phyloP scores from a whole-genome alignment of 1,284 basidiomycete genomes.

The Schizophyllum commune region DNA sequence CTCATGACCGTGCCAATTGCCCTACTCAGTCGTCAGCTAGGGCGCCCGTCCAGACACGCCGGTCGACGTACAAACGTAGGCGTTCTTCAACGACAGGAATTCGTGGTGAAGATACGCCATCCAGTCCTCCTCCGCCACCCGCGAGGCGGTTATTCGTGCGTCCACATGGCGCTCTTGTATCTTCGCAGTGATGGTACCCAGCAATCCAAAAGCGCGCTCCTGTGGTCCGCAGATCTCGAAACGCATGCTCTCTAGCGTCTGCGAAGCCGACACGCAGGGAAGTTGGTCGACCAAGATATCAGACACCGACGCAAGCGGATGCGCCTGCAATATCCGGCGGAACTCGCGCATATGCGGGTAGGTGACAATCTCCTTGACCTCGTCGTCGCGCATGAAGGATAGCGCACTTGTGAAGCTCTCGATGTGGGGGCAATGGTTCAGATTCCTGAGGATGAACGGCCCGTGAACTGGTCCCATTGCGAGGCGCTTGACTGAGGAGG shows the following conservation, averaged over 20 bases:
- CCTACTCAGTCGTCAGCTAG: too few relatives aligned
- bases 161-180: neutral
- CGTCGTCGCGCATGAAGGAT: constrained; percentile 28
- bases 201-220: neutral
- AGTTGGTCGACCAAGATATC: constrained; percentile 22
- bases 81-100: neutral
- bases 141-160: neutral
- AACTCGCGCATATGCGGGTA: constrained; percentile 22
- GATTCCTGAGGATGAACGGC: constrained; percentile 19
- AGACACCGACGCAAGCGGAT: constrained; percentile 14
- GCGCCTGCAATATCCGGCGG: constrained; percentile 19
- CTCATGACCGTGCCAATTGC: too few relatives aligned
- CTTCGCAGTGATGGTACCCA: neutral
- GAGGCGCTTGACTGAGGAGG: constrained; percentile 22
- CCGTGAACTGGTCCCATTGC: constrained; percentile 30
- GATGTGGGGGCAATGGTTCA: constrained; percentile 20
- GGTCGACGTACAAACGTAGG: neutral
- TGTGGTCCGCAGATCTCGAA: constrained; percentile 16
- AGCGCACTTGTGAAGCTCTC: constrained; percentile 23
- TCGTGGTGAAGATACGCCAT: neutral
- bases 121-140: neutral
- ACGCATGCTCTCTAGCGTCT: constrained; percentile 21
- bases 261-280: constrained; percentile 18
- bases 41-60: neutral
- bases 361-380: constrained; percentile 23